Evolutionary conservation across 805 yeast species (phyloP).

Genomic region (Metschnikowia henanensis): DNA sequence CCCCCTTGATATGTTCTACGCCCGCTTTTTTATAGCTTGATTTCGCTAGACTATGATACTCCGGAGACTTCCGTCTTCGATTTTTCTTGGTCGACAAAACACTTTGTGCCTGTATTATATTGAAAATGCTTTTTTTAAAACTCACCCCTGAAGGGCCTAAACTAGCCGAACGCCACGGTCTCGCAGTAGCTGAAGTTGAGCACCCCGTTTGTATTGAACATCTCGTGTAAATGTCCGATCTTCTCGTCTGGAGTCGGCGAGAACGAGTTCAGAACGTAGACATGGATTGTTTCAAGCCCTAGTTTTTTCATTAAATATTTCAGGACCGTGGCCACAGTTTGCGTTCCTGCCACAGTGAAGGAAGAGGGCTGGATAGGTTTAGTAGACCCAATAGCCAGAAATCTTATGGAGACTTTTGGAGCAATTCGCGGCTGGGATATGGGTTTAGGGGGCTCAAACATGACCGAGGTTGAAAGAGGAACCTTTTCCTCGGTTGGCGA

Average conservation of each 20-base stretch:
- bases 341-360: constrained; percentile 48
- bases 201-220: constrained; percentile 35
- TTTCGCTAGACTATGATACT: constrained; percentile 13
- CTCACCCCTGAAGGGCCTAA: too few species aligned
- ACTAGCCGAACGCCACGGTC: constrained; percentile 41
- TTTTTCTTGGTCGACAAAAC: background rate
- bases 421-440: background rate
- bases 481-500: constrained; percentile 9
- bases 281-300: constrained; percentile 21
- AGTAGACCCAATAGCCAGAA: constrained; percentile 62
- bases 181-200: constrained; percentile 40
- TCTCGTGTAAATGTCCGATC: constrained; percentile 30
- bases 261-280: constrained; percentile 42
- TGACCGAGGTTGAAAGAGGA: constrained; percentile 12
- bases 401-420: constrained; percentile 47
- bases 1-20: background rate
- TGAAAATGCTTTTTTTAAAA: too few species aligned
- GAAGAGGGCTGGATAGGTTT: constrained; percentile 49
- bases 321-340: constrained; percentile 46
- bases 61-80: background rate
- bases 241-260: constrained; percentile 43
- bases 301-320: constrained; percentile 38
- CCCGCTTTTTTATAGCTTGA: constrained; percentile 5
- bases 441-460: background rate
- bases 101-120: constrained; percentile 3